Base-by-base conservation (phyloP, 1,284 basidiomycete species). In the Fomitopsis betulina region DNA sequence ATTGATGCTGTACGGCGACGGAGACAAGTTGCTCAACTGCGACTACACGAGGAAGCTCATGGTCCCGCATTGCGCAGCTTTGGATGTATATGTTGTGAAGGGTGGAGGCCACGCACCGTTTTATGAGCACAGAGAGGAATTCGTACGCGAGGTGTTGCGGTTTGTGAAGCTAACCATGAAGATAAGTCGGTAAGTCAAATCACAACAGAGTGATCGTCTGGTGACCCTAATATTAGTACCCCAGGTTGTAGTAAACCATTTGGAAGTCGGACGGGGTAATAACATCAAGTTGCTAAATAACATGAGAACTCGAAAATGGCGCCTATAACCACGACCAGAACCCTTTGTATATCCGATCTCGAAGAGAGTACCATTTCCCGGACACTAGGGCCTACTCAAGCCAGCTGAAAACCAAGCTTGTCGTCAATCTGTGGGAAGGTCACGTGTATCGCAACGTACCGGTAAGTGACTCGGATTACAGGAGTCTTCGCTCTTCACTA, bases 21-120 rank as follows among this genome's bases (percentile, higher is more conserved):
- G 25, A 21, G 60, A 63, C 43, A 56, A 58, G 43, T 55, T 62
- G 15, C 60, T 70, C 19, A 30, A 59, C 40, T 54, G 60, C 9
- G 43, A 57, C 8, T 56, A 52, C 33, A 51, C 63, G 3, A 58
- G 58, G 10, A 54, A 57, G 45, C 61, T 62, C 58, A 55, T 67
- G 58, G 58, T 62, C 38, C 60, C 61, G 35, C 61, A 64, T 43
- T 69, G 65, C 50, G 62, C 50, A 37, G 62, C 66, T 53, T n/a
- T 62, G 52, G 62, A 65, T 43, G 60, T 64, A 33, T 56, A 62
- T 50, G 49, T 62, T 30, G 52, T 69, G 21, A 59, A 63, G 5
- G 63, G 60, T n/a, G 58, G 58, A 19, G 58, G 64, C 42, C 69
- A 70, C 53, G 63, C 67, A 8, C 55, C 64, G 0, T 68, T 67